Evolutionary conservation across 2,329 filamentous ascomycete species (phyloP), one percentile per base, ranked within the genome.

Genomic region (Sporothrix luriei): DNA sequence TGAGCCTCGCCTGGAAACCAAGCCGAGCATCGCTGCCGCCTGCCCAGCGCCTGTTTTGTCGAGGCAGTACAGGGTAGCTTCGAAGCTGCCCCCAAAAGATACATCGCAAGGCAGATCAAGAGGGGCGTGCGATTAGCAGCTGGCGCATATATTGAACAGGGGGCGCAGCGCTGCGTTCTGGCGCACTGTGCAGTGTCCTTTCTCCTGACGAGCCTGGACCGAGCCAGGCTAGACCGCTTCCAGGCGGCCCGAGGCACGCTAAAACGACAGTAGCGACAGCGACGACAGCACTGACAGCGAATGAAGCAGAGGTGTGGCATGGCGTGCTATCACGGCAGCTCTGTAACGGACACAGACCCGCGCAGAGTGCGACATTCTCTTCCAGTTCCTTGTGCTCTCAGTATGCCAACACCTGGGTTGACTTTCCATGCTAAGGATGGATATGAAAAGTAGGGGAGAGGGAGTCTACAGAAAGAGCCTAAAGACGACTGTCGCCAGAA

Each of bases 211-310:
- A n/a, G 16, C 16, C 48, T 7, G n/a, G 48, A n/a, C 16, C 16
- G 5, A 26, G 26, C 29, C 13, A 29, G 14, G 26, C 55, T 43
- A 43, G 38, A 29, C 33, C 24, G 19, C 43, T 24, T 61, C 55
- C n/a, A 40, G 55, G 38, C 55, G 55, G 55, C 55, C 29, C n/a
- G 51, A 54, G 51, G 51, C 24, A 29, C 19, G n/a, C 55, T 61
- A 40, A 24, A 33, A 19, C n/a, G n/a, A n/a, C n/a, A n/a, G n/a
- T n/a, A n/a, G n/a, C 13, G 24, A 29, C 24, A 29, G 51, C 11
- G 13, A 4, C 11, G n/a, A 54, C 21, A 24, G 19, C 33, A n/a
- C 11, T 11, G 21, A 21, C 19, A 43, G 55, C 38, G 55, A 40
- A 43, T 24, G 5, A 33, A 33, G 33, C 33, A 33, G 9, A 33